Base-by-base conservation (phyloP, 352 stramenopile species). In the Globisporangium acanthophoron region DNA sequence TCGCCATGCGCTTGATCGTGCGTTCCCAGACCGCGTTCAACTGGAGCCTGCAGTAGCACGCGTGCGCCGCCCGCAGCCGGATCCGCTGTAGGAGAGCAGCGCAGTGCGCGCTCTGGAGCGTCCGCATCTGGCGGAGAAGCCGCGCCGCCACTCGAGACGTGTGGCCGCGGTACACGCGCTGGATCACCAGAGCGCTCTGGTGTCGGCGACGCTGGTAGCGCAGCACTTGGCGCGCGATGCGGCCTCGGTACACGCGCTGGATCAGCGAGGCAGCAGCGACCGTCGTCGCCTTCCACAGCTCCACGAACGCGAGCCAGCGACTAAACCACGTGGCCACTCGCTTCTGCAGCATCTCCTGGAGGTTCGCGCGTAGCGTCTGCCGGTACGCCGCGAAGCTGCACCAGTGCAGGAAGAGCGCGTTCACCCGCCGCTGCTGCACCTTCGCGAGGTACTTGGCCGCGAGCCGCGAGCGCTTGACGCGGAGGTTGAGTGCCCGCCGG, bases 341-440 rank as follows among this genome's bases (percentile, higher is more conserved):
- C 24, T 69, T 69, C 40, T 73, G 67, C 9, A 90, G 50, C 29
- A 87, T 74, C 0, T 41, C 27, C 15, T 67, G 59, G 29, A 90
- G 78, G 16, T 78, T 88, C 1, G 63, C 65, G 18, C 72, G 74
- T 8, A 90, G 48, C 12, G 56, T 61, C 33, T 84, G 56, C n/a
- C 78, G 70, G n/a, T 78, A 56, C 0, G 47, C 7, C 1, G 69
- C 49, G 45, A 76, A 78, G 9, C 60, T 43, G 0, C 54, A 56
- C 84, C 84, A 94, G 20, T 83, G 72, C 20, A 72, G 77, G 48
- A 90, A 89, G 8, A 89, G 49, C 16, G 62, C 66, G 24, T 75
- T 72, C 1, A 80, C 7, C n/a, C 65, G 66, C 7, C 74, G 76
- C 3, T 55, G 52, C 37, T 88, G 75, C 20, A 86, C 62, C 54